phyloP scores from a whole-genome alignment of 2,329 filamentous ascomycete species.

The Teratosphaeria gauchensis region DNA sequence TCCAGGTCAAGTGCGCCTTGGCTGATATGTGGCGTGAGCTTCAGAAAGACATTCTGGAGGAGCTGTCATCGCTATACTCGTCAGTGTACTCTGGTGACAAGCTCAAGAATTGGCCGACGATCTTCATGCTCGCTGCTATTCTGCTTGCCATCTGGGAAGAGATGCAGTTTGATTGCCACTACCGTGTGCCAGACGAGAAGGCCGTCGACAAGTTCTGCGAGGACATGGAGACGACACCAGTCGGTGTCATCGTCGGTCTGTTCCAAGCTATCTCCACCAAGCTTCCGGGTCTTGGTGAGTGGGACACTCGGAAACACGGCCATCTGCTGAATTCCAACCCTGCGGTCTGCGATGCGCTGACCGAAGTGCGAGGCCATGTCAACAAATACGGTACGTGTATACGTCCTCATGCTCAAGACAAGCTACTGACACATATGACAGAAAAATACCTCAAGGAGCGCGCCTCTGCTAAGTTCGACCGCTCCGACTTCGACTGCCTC shows the following conservation, averaged over 20 bases:
- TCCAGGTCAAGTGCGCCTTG: constrained; percentile 95
- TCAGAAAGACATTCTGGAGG: constrained; percentile 90
- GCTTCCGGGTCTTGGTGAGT: constrained; percentile 82
- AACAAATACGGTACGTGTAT: constrained; percentile 79
- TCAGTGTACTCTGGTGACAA: constrained; percentile 96
- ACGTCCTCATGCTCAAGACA: not conserved
- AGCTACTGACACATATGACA: constrained; percentile 32
- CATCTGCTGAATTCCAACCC: constrained; percentile 83
- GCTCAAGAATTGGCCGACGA: constrained; percentile 97
- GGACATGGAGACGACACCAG: constrained; percentile 93
- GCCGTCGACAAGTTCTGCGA: constrained; percentile 89
- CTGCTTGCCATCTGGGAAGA: constrained; percentile 93
- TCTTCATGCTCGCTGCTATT: constrained; percentile 93
- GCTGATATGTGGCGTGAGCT: constrained; percentile 97
- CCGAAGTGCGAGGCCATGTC: constrained; percentile 85
- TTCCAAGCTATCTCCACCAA: constrained; percentile 99
- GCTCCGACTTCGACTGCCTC: constrained; percentile 84
- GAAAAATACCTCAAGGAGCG: constrained; percentile 80
- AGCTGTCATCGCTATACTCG: constrained; percentile 87
- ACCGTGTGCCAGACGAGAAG: constrained; percentile 74
- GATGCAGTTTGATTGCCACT: constrained; percentile 98
- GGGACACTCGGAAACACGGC: constrained; percentile 86
- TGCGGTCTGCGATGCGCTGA: constrained; percentile 91
- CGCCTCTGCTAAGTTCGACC: constrained; percentile 67
- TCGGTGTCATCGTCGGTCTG: constrained; percentile 89